phyloP scores from a whole-genome alignment of 352 stramenopile species.

The Saprolegnia diclina region DNA sequence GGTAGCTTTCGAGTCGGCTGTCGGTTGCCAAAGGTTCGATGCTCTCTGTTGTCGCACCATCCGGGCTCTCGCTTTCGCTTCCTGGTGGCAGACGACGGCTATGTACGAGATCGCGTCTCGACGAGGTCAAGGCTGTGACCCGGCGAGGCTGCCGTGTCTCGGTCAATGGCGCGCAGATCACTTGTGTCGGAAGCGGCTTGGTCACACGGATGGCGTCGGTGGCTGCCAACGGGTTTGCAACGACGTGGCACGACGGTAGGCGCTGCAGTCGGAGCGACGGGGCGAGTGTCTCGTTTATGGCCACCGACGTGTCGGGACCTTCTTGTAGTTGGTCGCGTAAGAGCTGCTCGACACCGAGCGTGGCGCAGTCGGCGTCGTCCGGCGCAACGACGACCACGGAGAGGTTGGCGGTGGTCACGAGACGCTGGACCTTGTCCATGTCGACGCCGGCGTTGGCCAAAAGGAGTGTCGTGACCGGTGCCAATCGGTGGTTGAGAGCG shows the following conservation, averaged over 20 bases:
- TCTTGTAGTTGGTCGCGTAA: no score
- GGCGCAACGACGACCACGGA: background rate
- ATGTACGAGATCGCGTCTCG: no score
- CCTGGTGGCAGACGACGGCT: no score
- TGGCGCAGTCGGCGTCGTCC: background rate
- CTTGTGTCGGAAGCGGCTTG: background rate
- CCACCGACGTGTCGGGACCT: no score
- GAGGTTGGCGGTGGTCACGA: background rate
- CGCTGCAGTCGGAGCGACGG: no score
- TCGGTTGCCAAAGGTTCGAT: background rate
- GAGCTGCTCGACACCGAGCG: background rate
- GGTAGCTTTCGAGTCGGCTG: background rate
- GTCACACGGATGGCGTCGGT: background rate
- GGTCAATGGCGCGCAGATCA: background rate
- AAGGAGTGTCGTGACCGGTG: background rate
- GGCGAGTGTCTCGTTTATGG: no score
- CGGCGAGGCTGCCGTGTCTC: background rate
- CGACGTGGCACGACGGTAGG: no score
- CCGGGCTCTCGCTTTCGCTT: no score
- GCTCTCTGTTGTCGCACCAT: background rate
- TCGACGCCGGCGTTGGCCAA: background rate
- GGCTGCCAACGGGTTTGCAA: no score
- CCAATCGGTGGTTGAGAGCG: background rate
- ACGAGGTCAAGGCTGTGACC: no score
- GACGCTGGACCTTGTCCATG: background rate